Evolutionary conservation across 139 green algal genomes (phyloP), one percentile per base, ranked within the genome.

Genomic region (Chlamydomonas incerta): DNA sequence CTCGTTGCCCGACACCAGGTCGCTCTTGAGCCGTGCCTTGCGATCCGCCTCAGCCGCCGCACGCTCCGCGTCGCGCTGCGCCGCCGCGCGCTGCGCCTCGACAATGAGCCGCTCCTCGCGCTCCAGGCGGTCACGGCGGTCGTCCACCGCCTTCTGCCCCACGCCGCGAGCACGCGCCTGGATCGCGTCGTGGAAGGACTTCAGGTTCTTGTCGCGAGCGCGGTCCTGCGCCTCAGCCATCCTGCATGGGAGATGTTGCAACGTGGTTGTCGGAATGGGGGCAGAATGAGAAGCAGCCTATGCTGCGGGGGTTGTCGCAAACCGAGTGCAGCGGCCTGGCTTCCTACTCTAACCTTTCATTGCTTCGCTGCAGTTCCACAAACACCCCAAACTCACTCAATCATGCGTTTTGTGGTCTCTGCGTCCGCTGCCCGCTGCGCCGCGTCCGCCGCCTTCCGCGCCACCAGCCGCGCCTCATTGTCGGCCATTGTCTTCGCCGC

Each of bases 311-410:
- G n/a, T n/a, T n/a, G n/a, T n/a, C n/a, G n/a, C n/a, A n/a, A n/a
- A n/a, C n/a, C n/a, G n/a, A n/a, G n/a, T n/a, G n/a, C n/a, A n/a
- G n/a, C n/a, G n/a, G n/a, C n/a, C n/a, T n/a, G n/a, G n/a, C n/a
- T n/a, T n/a, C n/a, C n/a, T n/a, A n/a, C n/a, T n/a, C n/a, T n/a
- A n/a, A n/a, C n/a, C n/a, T n/a, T n/a, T n/a, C n/a, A n/a, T n/a
- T n/a, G n/a, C n/a, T n/a, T n/a, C n/a, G n/a, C n/a, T n/a, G n/a
- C n/a, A n/a, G n/a, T n/a, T n/a, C n/a, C n/a, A n/a, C n/a, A n/a
- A n/a, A n/a, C n/a, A n/a, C n/a, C n/a, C n/a, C 55, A 20, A 58
- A 72, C 77, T 83, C 77, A 83, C 77, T 83, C 77, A 26, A 68
- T 68, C 77, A 83, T 83, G 17, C 77, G 77, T 17, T 52, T 65